Percentiles rank a stretch among this genome's conserved stretches.
Conservation (phyloP, 371 early-diverging fungal genomes). For the Mycotypha africana region DNA sequence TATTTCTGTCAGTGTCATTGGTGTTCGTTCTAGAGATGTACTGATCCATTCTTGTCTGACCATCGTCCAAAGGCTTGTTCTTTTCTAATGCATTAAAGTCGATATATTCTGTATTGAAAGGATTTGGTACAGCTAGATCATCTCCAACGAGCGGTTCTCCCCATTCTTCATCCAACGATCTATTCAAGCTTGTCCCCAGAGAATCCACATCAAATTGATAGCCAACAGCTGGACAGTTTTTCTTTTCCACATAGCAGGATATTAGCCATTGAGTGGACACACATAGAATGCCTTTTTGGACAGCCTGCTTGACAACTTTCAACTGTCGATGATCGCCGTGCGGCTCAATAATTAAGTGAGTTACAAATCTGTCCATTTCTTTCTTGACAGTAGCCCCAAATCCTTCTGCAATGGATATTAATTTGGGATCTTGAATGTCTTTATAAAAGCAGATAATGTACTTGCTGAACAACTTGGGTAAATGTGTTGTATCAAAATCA, state of each 20-base stretch:
- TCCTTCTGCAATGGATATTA: background rate
- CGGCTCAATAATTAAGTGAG: background rate
- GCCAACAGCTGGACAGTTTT: background rate
- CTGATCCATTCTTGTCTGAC: background rate
- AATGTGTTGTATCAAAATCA: too few species aligned
- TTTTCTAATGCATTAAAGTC: slow-evolving; percentile 1
- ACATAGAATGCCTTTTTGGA: background rate
- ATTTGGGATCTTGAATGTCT: background rate
- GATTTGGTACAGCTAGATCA: background rate
- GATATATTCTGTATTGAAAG: background rate
- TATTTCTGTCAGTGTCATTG: background rate
- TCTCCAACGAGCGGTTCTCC: background rate
- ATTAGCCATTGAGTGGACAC: slow-evolving; percentile 1
- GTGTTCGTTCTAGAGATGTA: background rate
- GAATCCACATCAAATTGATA: background rate
- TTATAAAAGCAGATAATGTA: too few species aligned
- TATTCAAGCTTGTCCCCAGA: background rate
- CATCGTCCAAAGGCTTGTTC: background rate
- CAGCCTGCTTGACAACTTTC: background rate
- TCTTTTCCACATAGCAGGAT: background rate
- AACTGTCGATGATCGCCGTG: background rate
- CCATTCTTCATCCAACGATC: too few species aligned
- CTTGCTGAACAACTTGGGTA: too few species aligned
- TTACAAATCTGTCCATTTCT: background rate
- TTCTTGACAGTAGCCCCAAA: background rate